Conservation (phyloP, 1,284 basidiomycete genomes). For the Boletellus sp. region DNA sequence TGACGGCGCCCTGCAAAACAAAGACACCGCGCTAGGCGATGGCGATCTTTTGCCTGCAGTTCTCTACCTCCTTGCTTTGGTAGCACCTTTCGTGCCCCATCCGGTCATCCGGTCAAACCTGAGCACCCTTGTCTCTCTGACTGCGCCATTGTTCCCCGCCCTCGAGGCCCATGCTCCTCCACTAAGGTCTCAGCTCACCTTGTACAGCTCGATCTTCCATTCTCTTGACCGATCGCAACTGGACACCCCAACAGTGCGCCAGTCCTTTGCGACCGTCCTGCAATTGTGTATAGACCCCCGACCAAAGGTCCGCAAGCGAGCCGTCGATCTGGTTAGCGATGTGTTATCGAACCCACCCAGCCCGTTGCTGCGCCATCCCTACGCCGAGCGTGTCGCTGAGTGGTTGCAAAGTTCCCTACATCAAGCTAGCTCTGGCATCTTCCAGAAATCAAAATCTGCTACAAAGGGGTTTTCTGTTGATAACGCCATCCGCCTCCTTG, state of each 20-base stretch:
- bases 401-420: constrained; percentile 72
- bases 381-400: constrained; percentile 73
- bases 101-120: constrained; percentile 71
- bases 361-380: constrained; percentile 81
- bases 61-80: constrained; percentile 85
- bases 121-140: constrained; percentile 61
- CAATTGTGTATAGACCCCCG: constrained; percentile 83
- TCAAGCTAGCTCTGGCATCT: constrained; percentile 61
- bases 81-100: constrained; percentile 72
- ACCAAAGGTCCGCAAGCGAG: constrained; percentile 92
- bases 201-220: constrained; percentile 67
- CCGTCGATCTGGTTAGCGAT: constrained; percentile 81
- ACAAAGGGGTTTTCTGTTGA: constrained; percentile 65
- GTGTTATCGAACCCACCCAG: constrained; percentile 73
- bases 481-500: constrained; percentile 77
- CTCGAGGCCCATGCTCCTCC: constrained; percentile 64
- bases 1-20: constrained; percentile 68
- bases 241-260: constrained; percentile 65
- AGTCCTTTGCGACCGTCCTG: constrained; percentile 76
- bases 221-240: constrained; percentile 71
- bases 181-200: constrained; percentile 70
- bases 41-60: constrained; percentile 84
- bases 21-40: constrained; percentile 61
- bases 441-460: constrained; percentile 54
- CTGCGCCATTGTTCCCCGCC: constrained; percentile 73